Evolutionary conservation across 305 asterid genomes (phyloP), one percentile per base, ranked within the genome.

Genomic region (Solanum hybrid): DNA sequence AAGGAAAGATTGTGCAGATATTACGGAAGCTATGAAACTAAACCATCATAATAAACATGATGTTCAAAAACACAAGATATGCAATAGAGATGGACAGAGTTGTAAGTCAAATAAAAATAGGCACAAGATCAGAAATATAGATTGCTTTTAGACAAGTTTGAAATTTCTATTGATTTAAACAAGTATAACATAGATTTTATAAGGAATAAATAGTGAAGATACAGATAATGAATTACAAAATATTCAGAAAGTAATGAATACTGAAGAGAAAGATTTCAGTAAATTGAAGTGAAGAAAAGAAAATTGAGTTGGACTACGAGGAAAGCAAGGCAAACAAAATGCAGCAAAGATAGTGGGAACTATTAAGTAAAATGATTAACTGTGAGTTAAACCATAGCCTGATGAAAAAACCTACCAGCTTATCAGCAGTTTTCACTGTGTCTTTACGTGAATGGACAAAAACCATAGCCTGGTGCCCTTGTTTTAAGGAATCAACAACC

Each of bases 391-490:
- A 56, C 42, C 76, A 85, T 85, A 56, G 31, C 76, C 88, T 31
- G 88, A 85, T 85, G 51, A 24, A 85, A 66, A 79, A 56, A 77
- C 88, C 90, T 95, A 97, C 99, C 98, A 97, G 93, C 91, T 95
- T 96, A 78, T 95, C 97, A 78, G 99, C 99, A 78, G 99, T 97
- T 92, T 95, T 97, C 84, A 96, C 99, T 2, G 99, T 97, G 93
- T 97, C 99, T 91, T 97, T 97, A 91, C 99, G 96, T 14, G 99
- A 94, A 92, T 97, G 99, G 91, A 97, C 99, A 92, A 97, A 97
- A 90, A 97, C 98, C 99, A 97, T 97, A 82, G 95, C 99, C 92
- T 97, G 99, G 81, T 97, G 97, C 87, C 98, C 99, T 90, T 93
- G 95, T 93, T 94, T 93, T 84, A 97, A 88, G 86, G 99, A 96